phyloP scores from a whole-genome alignment of 1,284 basidiomycete species.

The Cutaneotrichosporon cavernicola region DNA sequence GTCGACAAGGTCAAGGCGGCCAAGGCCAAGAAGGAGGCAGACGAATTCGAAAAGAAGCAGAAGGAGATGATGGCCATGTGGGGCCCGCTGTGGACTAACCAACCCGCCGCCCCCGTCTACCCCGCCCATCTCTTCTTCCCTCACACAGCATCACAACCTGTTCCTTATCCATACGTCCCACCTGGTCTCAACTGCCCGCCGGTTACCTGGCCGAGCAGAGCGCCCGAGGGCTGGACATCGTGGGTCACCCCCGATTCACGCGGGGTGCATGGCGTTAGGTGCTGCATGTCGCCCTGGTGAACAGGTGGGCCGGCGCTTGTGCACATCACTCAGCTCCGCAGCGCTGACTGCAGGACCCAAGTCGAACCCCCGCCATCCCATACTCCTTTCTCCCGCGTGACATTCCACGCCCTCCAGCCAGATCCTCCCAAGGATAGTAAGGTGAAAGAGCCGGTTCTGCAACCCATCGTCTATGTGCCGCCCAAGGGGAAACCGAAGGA shows the following conservation, averaged over 20 bases:
- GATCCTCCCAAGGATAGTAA: background rate
- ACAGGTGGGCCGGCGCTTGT: conserved; percentile 1
- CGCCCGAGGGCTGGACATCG: conserved; percentile 18
- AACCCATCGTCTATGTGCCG: conserved; percentile 1
- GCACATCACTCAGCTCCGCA: background rate
- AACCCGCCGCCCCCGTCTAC: conserved; percentile 1
- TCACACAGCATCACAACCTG: background rate
- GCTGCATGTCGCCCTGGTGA: conserved; percentile 4
- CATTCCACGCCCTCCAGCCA: conserved; percentile 5
- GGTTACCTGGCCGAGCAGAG: conserved; percentile 10
- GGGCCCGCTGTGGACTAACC: conserved; percentile 23
- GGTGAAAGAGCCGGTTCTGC: background rate
- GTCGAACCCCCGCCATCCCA: background rate
- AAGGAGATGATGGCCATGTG: conserved; percentile 15
- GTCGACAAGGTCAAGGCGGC: conserved; percentile 33
- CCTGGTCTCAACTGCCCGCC: conserved; percentile 2
- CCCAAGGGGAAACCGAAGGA: background rate
- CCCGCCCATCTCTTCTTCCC: conserved; percentile 8
- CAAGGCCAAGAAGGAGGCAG: conserved; percentile 12
- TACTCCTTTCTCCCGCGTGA: background rate
- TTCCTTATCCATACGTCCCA: conserved; percentile 12
- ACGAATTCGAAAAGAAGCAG: conserved; percentile 15
- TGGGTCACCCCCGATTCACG: conserved; percentile 6
- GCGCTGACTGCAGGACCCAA: background rate
- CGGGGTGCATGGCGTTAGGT: background rate